Percentiles rank a stretch among this genome's conserved stretches.
Evolutionary conservation across 225 moss, liverwort and hornwort species (phyloP).

Genomic region (Lunularia cruciata): DNA sequence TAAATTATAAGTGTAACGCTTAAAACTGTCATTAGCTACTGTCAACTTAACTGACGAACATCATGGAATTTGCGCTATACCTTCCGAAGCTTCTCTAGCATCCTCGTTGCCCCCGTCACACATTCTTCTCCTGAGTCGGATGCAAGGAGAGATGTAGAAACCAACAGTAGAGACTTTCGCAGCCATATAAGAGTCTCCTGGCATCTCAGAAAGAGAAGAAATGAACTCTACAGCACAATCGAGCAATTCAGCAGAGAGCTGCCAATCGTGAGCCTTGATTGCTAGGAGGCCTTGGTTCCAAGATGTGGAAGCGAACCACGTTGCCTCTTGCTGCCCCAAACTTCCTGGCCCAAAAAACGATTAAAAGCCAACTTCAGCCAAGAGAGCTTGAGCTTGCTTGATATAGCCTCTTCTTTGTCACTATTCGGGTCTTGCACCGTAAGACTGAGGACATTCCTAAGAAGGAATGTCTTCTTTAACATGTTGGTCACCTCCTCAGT

Average conservation of each 20-base stretch:
- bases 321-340: conserved; percentile 66
- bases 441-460: conserved; percentile 69
- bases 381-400: conserved; percentile 54
- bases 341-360: conserved; percentile 61
- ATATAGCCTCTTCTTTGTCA: conserved; percentile 51
- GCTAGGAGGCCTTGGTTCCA: conserved; percentile 77
- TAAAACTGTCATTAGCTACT: no score
- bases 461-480: conserved; percentile 58
- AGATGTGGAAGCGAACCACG: conserved; percentile 75
- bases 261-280: conserved; percentile 56
- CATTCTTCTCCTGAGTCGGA: conserved; percentile 53
- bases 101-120: conserved; percentile 50
- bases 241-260: conserved; percentile 56
- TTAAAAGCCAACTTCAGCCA: conserved; percentile 55
- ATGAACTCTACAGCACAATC: conserved; percentile 66
- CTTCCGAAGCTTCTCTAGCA: conserved; percentile 72
- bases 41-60: no score
- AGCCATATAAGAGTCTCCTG: conserved; percentile 53
- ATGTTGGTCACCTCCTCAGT: conserved; percentile 66
- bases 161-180: conserved; percentile 64
- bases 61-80: conserved; percentile 44
- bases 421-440: conserved; percentile 45
- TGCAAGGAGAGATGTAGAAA: conserved; percentile 53
- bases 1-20: no score
- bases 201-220: conserved; percentile 53